These are phyloP conservation scores for Fistulinella cinereoalba DNA, from an alignment of 1,284 basidiomycete species.

Conservation along the genomic window DNA sequence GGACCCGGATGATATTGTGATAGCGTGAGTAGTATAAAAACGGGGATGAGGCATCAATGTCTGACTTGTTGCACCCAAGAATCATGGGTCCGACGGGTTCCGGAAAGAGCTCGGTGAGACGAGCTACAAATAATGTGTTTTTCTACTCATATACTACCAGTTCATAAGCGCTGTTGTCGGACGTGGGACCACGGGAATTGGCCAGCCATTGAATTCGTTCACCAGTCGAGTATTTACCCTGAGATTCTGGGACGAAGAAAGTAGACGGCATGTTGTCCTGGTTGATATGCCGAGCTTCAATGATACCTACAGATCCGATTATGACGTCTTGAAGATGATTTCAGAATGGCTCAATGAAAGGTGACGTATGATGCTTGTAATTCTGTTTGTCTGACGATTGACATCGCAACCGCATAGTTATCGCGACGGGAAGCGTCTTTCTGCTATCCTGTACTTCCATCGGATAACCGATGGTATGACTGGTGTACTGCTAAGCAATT, in stretches of 20 bases:
- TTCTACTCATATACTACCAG: slow-evolving; percentile 10
- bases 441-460: slow-evolving; percentile 50
- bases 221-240: slow-evolving; percentile 14
- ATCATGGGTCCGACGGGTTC: slow-evolving; percentile 26
- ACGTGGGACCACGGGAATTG: slow-evolving; percentile 4
- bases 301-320: slow-evolving; percentile 16
- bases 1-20: slow-evolving; percentile 13
- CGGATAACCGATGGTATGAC: slow-evolving; percentile 47
- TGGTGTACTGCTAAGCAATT: slow-evolving; percentile 41
- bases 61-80: slow-evolving; percentile 5
- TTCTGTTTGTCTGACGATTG: not conserved
- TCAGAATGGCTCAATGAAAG: slow-evolving; percentile 23
- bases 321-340: slow-evolving; percentile 23
- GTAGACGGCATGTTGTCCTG: slow-evolving; percentile 8
- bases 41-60: not conserved
- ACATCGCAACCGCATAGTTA: slow-evolving; percentile 30
- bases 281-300: slow-evolving; percentile 25
- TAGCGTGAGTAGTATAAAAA: slow-evolving; percentile 18
- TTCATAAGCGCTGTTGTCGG: slow-evolving; percentile 25
- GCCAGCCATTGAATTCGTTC: slow-evolving; percentile 12
- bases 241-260: slow-evolving; percentile 8
- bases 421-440: slow-evolving; percentile 27
- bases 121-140: no score
- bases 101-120: slow-evolving; percentile 25
- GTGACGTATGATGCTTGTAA: slow-evolving; percentile 1